phyloP scores from a whole-genome alignment of 768 basidiomycete genomes.

The Mycena vulgaris region DNA sequence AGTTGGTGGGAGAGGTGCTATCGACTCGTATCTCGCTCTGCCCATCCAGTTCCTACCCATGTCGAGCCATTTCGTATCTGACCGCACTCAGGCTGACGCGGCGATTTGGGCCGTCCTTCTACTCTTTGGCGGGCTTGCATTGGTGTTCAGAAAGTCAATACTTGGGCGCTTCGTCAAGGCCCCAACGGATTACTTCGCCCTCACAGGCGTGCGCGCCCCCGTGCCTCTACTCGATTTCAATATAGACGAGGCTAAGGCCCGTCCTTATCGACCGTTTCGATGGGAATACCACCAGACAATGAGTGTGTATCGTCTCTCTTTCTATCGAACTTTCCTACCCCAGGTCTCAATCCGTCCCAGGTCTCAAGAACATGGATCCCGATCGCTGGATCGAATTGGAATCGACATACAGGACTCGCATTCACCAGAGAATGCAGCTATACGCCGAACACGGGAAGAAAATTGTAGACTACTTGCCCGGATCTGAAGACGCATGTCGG shows the following conservation, averaged over 20 bases:
- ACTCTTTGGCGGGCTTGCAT: constrained; percentile 2
- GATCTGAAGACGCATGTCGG: constrained; percentile 62
- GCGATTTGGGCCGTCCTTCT: constrained; percentile 7
- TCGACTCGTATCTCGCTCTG: not conserved
- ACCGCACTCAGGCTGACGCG: not conserved
- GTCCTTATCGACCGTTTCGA: constrained; percentile 71
- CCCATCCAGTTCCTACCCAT: too few species aligned
- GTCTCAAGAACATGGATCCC: constrained; percentile 64
- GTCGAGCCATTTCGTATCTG: too few species aligned
- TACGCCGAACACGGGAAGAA: constrained; percentile 55
- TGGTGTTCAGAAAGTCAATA: not conserved
- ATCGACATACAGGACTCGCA: constrained; percentile 62
- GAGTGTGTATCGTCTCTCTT: constrained; percentile 48
- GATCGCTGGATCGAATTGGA: constrained; percentile 74
- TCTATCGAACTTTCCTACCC: too few species aligned
- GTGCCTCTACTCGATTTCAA: constrained; percentile 59
- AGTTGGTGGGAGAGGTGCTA: too few species aligned
- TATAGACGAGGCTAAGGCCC: constrained; percentile 57
- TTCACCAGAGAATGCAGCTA: constrained; percentile 59
- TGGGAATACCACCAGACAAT: constrained; percentile 73
- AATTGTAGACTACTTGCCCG: constrained; percentile 63
- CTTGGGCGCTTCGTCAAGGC: not conserved
- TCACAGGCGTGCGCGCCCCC: constrained; percentile 63
- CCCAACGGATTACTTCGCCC: constrained; percentile 54
- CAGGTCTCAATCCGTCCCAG: too few species aligned